phyloP scores from a whole-genome alignment of 2,329 filamentous ascomycete species.

The Trichoderma sp. region DNA sequence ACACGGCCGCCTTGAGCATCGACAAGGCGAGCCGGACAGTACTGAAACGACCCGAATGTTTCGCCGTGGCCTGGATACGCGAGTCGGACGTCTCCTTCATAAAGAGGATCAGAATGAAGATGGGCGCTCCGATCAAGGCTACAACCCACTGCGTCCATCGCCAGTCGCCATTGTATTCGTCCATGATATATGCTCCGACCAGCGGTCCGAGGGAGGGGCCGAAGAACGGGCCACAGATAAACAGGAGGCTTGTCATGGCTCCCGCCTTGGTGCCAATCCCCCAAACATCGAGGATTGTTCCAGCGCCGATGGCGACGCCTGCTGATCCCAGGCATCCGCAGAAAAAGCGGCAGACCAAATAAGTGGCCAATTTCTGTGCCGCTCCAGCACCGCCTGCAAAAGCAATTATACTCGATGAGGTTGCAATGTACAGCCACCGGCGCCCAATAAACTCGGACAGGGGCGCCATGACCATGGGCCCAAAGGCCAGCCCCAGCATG shows the following conservation, averaged over 20 bases:
- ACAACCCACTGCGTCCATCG: neutral
- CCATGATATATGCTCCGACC: neutral
- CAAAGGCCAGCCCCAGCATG: neutral
- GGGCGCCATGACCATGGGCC: neutral
- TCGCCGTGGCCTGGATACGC: neutral
- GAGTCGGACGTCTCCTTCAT: neutral
- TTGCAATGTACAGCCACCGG: neutral
- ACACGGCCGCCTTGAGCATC: neutral
- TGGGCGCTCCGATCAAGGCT: neutral
- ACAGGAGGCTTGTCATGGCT: neutral
- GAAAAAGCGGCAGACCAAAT: neutral
- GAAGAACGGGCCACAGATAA: neutral
- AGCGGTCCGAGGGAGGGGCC: neutral
- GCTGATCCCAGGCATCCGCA: neutral
- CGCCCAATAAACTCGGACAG: neutral
- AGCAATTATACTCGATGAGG: neutral
- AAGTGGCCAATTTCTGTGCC: neutral
- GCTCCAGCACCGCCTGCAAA: neutral
- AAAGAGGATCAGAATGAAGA: neutral
- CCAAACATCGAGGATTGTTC: neutral
- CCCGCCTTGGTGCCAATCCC: neutral
- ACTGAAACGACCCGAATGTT: neutral
- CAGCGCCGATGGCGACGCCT: neutral
- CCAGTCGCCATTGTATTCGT: neutral
- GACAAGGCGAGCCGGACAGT: neutral